Evolutionary conservation across 768 basidiomycete species (phyloP), one percentile per base, ranked within the genome.

Genomic region (Leucosporidium scottii): DNA sequence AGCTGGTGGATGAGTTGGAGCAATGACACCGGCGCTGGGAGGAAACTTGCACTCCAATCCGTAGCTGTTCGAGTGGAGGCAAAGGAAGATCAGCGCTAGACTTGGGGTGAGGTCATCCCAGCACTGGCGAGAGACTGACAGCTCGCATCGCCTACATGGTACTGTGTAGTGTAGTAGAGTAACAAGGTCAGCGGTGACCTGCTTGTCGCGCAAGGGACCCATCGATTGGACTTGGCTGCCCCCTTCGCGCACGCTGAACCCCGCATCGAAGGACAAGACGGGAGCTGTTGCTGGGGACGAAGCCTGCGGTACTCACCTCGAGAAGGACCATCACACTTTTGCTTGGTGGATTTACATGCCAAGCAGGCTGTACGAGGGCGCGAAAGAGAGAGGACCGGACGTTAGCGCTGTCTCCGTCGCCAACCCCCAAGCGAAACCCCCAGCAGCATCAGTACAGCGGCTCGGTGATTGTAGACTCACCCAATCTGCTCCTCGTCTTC

Each of bases 31-130:
- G 4, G 71, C 62, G 8, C 62, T 58, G 1, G 68, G 68, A 18
- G 71, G 71, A n/a, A 73, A 73, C 57, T 69, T 55, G 66, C 71
- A 73, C 6, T 69, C 66, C 30, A 73, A 62, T 47, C 69, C 69
- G 63, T 73, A 73, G 15, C 66, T 68, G 62, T 36, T 27, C 9
- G 5, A 44, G 27, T n/a, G 39, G 18, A 28, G 27, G 36, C 18
- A 34, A 10, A 34, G 34, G 31, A 20, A 9, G 21, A 39, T 31
- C 50, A 36, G 30, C 4, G 3, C 8, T 23, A 25, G 49, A 27
- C n/a, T 5, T 5, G 21, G 28, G 31, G 25, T 10, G 9, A 20
- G n/a, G 21, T 17, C 23, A 28, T 39, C 28, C 17, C 36, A 36
- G 34, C 6, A 23, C 4, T 12, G 34, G n/a, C n/a, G 34, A 2